Evolutionary conservation across 345 rosid species (phyloP), one percentile per base, ranked within the genome.

Genomic region (Alliaria petiolata): DNA sequence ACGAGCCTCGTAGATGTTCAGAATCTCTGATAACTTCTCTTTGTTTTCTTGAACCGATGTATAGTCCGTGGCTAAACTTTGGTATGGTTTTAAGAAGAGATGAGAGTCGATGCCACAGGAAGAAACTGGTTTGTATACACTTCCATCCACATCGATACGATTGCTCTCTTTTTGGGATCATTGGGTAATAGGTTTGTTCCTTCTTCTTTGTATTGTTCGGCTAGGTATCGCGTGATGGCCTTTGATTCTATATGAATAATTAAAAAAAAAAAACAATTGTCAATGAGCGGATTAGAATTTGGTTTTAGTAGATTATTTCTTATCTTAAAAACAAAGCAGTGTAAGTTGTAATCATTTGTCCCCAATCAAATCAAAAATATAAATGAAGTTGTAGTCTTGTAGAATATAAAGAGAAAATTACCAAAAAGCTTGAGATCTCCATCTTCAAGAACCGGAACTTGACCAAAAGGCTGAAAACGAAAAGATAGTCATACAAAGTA

Each of bases 1-100:
- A n/a, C n/a, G n/a, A n/a, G n/a, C n/a, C n/a, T 83, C 85, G 46
- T 81, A 85, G 17, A 85, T 81, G 50, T 81, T 81, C 0, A 83
- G 72, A 22, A 81, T 73, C 50, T 75, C 47, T 3, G 54, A 81
- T 7, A 83, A 62, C 57, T 74, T 81, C 10, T 46, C 73, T 25
- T 43, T 20, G 55, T 72, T 72, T 4, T 70, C 60, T 63, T 74
- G 75, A 11, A 71, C 54, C 2, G 49, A 15, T 16, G 52, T 38
- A 26, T 58, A 54, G 7, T 82, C 83, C 0, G 76, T 11, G 52
- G 58, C 17, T 28, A 67, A 8, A 13, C 85, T 81, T 13, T 6
- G 28, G 2, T 53, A 3, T 10, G 75, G 81, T 17, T 80, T 74
- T 11, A 79, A n/a, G 8, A 76, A 0, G 53, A 70, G 54, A 70